Evolutionary conservation across 192 early-diverging fungal genomes (phyloP).

Genomic region (Mortierella claussenii): DNA sequence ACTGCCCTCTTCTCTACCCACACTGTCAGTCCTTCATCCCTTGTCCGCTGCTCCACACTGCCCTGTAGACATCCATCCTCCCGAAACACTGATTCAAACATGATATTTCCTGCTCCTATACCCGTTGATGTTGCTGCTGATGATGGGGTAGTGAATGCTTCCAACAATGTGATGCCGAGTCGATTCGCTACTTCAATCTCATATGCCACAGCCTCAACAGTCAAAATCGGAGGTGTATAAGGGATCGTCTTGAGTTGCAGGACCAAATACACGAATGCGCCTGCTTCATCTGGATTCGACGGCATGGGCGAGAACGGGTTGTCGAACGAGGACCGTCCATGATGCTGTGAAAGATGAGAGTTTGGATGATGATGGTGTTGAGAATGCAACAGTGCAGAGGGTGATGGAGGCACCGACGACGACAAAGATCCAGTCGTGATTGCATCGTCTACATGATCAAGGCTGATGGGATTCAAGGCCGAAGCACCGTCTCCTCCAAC

Average conservation of each 20-base stretch:
- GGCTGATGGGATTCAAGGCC: constrained; percentile 41
- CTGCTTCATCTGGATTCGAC: constrained; percentile 49
- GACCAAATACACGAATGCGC: constrained; percentile 47
- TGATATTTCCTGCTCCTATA: too few relatives aligned
- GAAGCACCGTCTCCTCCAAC: constrained; percentile 28
- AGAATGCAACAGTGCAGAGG: constrained; percentile 8
- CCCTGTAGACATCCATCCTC: constrained; percentile 48
- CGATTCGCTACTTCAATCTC: constrained; percentile 47
- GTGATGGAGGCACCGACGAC: constrained; percentile 11
- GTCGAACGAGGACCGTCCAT: constrained; percentile 11
- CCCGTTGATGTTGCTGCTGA: too few relatives aligned
- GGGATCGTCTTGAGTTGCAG: constrained; percentile 46
- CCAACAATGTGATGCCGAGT: constrained; percentile 32
- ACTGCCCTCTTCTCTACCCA: constrained; percentile 52
- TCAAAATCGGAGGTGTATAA: constrained; percentile 48
- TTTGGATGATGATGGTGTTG: constrained; percentile 25
- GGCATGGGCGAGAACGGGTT: constrained; percentile 35
- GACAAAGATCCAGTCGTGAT: too few relatives aligned
- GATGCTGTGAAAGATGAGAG: background rate
- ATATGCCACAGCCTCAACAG: constrained; percentile 48
- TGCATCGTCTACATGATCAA: constrained; percentile 34
- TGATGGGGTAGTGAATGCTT: constrained; percentile 19
- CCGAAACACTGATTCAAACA: constrained; percentile 33
- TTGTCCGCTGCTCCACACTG: constrained; percentile 14
- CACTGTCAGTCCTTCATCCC: constrained; percentile 43